These are phyloP conservation scores for Mimosa bimucronata DNA, from an alignment of 306 rosid species.

Conservation along the genomic window DNA sequence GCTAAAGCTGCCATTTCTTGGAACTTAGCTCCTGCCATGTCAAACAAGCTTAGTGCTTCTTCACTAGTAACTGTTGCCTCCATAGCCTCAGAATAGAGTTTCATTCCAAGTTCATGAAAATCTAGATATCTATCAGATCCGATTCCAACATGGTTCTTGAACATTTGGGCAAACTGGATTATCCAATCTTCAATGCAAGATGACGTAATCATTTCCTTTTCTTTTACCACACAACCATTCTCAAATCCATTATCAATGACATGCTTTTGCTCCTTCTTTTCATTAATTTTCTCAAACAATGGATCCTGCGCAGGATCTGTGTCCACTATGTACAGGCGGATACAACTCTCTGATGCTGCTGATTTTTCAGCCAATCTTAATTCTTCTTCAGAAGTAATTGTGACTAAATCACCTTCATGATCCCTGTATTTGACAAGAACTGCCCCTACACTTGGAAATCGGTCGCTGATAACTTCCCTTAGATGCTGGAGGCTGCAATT, in stretches of 20 bases:
- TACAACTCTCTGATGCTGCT: slow-evolving; percentile 57
- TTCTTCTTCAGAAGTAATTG: slow-evolving; percentile 82
- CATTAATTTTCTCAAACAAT: slow-evolving; percentile 53
- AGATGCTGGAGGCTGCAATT: slow-evolving; percentile 77
- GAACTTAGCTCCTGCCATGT: slow-evolving; percentile 76
- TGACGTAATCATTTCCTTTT: slow-evolving; percentile 50
- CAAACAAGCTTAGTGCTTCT: slow-evolving; percentile 83
- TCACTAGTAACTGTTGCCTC: slow-evolving; percentile 87
- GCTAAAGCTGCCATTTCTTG: slow-evolving; percentile 96
- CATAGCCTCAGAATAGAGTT: slow-evolving; percentile 92
- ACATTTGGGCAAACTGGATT: slow-evolving; percentile 73
- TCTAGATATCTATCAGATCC: slow-evolving; percentile 79
- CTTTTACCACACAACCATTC: slow-evolving; percentile 48
- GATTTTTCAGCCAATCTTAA: slow-evolving; percentile 77
- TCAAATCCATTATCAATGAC: slow-evolving; percentile 35
- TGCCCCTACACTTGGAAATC: slow-evolving; percentile 70
- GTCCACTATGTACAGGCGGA: slow-evolving; percentile 71
- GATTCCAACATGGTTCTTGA: slow-evolving; percentile 77
- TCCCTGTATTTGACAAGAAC: slow-evolving; percentile 86
- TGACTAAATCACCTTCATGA: slow-evolving; percentile 88
- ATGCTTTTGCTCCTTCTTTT: slow-evolving; percentile 34
- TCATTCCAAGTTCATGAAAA: slow-evolving; percentile 84
- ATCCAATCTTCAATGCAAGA: slow-evolving; percentile 94
- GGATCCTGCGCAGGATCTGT: slow-evolving; percentile 70
- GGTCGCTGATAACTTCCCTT: slow-evolving; percentile 63